Percentiles rank a stretch among this genome's conserved stretches.
Conservation (phyloP, 768 basidiomycete genomes). For the Russula lepida region DNA sequence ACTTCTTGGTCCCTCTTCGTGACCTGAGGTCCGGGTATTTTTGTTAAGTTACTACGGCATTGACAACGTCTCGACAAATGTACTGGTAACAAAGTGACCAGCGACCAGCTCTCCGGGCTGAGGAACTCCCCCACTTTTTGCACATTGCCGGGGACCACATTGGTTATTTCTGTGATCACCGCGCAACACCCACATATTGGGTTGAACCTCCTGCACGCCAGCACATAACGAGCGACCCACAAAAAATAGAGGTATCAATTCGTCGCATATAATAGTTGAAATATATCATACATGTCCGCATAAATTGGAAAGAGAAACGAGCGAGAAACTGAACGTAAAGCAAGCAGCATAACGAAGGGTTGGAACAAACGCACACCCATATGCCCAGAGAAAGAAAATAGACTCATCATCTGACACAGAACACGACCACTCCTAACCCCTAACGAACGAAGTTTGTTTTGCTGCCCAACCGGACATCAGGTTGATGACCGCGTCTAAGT, state of each 20-base stretch:
- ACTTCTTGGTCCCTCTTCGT: background rate
- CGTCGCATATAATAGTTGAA: background rate
- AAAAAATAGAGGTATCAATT: background rate
- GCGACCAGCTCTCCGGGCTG: background rate
- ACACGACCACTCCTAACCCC: background rate
- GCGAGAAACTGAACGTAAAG: background rate
- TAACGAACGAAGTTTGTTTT: too few relatives aligned
- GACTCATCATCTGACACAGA: background rate
- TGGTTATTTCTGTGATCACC: background rate
- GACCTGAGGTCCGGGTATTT: background rate
- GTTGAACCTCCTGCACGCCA: background rate
- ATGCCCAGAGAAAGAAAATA: background rate
- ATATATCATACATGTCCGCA: constrained; percentile 1
- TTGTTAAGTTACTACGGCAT: background rate
- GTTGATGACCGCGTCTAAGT: too few relatives aligned
- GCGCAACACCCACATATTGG: background rate
- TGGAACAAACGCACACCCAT: background rate
- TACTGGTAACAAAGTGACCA: background rate
- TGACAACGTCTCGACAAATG: background rate
- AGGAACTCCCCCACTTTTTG: background rate
- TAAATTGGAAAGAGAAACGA: background rate
- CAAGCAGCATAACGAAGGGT: background rate
- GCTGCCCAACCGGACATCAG: too few relatives aligned
- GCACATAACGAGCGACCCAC: background rate
- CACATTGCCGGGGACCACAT: background rate